These are phyloP conservation scores for Apiospora phragmitis DNA, from an alignment of 2,329 filamentous ascomycete species.

Conservation along the genomic window DNA sequence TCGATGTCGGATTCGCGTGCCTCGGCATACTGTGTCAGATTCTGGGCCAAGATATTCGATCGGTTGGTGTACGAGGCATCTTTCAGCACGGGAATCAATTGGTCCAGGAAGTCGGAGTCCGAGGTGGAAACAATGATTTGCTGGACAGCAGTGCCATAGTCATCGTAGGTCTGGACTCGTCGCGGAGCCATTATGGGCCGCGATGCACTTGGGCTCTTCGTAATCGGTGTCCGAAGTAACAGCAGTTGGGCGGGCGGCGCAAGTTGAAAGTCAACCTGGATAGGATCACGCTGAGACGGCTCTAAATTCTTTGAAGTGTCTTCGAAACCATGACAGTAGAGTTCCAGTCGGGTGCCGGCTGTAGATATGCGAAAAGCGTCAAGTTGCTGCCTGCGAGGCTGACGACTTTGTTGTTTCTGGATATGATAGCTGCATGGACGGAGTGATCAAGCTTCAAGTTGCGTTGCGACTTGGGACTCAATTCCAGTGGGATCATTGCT, in stretches of 20 bases:
- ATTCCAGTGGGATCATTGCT: not conserved
- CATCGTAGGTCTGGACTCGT: slow-evolving; percentile 33
- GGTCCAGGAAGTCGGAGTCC: slow-evolving; percentile 92
- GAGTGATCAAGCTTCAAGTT: not conserved
- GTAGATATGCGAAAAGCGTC: not conserved
- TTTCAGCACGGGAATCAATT: slow-evolving; percentile 90
- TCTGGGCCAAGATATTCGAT: slow-evolving; percentile 72
- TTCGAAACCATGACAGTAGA: not conserved
- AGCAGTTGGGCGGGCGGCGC: not conserved
- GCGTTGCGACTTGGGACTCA: not conserved
- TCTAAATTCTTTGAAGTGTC: not conserved
- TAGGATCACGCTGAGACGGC: not conserved
- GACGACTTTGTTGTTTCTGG: not conserved
- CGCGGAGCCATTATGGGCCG: slow-evolving; percentile 23
- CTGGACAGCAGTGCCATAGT: slow-evolving; percentile 36
- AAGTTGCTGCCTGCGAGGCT: slow-evolving; percentile 1
- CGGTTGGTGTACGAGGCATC: slow-evolving; percentile 80
- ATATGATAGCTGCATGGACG: not conserved
- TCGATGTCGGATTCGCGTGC: slow-evolving; percentile 92
- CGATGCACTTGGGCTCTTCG: not conserved
- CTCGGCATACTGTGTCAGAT: slow-evolving; percentile 77
- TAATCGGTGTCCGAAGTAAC: not conserved
- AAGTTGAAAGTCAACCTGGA: not conserved
- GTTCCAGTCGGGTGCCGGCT: not conserved
- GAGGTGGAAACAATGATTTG: slow-evolving; percentile 92